These are phyloP conservation scores for Hypoxylon lenormandii DNA, from an alignment of 495 filamentous ascomycete genomes.

Conservation along the genomic window DNA sequence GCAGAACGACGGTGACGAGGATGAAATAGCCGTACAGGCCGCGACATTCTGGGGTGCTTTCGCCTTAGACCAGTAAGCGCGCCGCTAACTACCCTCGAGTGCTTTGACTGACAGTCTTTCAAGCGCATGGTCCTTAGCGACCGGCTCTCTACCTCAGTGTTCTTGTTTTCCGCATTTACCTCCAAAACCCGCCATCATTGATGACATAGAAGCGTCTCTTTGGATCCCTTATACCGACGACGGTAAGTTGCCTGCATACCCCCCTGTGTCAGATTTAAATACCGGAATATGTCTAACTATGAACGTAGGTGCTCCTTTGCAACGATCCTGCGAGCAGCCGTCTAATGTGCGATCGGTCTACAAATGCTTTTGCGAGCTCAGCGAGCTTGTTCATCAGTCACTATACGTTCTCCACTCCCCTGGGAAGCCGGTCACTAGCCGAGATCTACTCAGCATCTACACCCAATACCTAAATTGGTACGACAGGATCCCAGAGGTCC, in stretches of 20 bases:
- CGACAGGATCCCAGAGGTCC: conserved; percentile 67
- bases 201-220: conserved; percentile 64
- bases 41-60: conserved; percentile 81
- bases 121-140: conserved; percentile 73
- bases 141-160: conserved; percentile 72
- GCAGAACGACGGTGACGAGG: conserved; percentile 57
- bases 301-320: conserved; percentile 57
- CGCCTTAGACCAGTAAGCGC: conserved; percentile 73
- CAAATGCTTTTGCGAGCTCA: conserved; percentile 72
- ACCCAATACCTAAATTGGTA: conserved; percentile 73
- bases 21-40: conserved; percentile 71
- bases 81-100: conserved; percentile 7
- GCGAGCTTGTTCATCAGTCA: conserved; percentile 74
- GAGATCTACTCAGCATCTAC: conserved; percentile 67
- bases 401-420: conserved; percentile 74
- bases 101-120: conserved; percentile 43
- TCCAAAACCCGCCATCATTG: conserved; percentile 68
- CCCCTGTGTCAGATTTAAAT: too few relatives aligned
- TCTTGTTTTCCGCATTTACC: conserved; percentile 68
- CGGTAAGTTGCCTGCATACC: conserved; percentile 51
- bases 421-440: conserved; percentile 67
- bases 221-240: conserved; percentile 72
- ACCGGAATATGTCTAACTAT: conserved; percentile 16
- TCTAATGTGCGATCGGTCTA: conserved; percentile 69
- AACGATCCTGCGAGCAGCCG: conserved; percentile 63